These are phyloP conservation scores for Venturia effusa DNA, from an alignment of 2,329 filamentous ascomycete species.

Conservation along the genomic window DNA sequence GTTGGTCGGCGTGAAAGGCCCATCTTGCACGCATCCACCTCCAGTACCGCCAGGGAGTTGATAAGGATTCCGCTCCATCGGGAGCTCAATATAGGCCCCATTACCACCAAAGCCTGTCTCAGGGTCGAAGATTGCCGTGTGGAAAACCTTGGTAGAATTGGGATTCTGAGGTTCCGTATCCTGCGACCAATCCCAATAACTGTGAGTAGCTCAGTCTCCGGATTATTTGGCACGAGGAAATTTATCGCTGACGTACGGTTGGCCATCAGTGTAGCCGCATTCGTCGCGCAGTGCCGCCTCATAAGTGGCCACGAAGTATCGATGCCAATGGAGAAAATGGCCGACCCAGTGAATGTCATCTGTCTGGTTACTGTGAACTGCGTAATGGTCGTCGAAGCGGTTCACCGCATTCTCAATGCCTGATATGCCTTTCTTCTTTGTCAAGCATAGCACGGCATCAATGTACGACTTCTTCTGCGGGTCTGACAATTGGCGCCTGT, in stretches of 20 bases:
- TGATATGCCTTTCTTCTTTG: background rate
- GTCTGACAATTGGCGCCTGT: background rate
- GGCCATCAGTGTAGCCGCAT: constrained; percentile 25
- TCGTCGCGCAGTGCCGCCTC: constrained; percentile 24
- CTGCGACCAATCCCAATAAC: constrained; percentile 20
- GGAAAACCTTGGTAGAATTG: constrained; percentile 7
- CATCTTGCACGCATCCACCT: constrained; percentile 23
- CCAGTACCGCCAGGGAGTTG: constrained; percentile 20
- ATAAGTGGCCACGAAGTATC: constrained; percentile 22
- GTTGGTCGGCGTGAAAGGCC: constrained; percentile 19
- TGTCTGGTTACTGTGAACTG: background rate
- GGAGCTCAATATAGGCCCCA: constrained; percentile 9
- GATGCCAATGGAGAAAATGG: constrained; percentile 26
- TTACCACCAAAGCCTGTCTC: constrained; percentile 11
- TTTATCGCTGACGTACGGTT: constrained; percentile 11
- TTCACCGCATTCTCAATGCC: constrained; percentile 15
- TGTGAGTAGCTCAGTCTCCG: background rate
- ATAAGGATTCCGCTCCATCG: constrained; percentile 18
- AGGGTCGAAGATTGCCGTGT: constrained; percentile 17
- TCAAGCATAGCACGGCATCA: constrained; percentile 9
- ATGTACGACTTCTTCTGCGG: constrained; percentile 5
- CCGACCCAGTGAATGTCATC: constrained; percentile 7
- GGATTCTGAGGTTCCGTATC: constrained; percentile 17
- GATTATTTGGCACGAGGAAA: background rate
- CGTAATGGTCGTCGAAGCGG: constrained; percentile 24